These are phyloP conservation scores for Myxozyma vanderwaltii DNA, from an alignment of 805 yeast genomes.

Conservation along the genomic window DNA sequence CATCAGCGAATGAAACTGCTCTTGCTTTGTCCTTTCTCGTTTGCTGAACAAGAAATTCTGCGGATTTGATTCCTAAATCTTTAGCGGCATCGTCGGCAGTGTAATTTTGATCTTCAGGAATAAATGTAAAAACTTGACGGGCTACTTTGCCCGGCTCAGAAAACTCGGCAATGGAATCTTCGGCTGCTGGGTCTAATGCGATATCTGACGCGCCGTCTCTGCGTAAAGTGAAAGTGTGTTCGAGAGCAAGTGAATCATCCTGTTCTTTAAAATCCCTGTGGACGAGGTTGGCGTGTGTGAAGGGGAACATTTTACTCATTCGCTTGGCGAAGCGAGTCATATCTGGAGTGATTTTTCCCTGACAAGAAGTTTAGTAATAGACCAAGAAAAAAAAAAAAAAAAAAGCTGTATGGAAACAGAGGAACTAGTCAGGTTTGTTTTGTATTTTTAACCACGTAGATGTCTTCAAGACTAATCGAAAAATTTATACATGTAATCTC, in stretches of 20 bases:
- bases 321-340: conserved; percentile 59
- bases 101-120: conserved; percentile 93
- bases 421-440: conserved; percentile 43
- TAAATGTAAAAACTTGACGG: conserved; percentile 91
- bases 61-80: conserved; percentile 82
- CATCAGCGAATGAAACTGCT: conserved; percentile 45
- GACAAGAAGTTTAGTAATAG: conserved; percentile 14
- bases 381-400: neutral
- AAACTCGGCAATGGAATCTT: conserved; percentile 22
- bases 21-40: neutral
- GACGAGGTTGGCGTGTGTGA: conserved; percentile 45
- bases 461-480: conserved; percentile 87
- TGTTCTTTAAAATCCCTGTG: neutral
- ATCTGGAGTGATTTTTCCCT: conserved; percentile 58
- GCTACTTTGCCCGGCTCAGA: conserved; percentile 59
- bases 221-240: neutral
- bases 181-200: neutral
- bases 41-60: conserved; percentile 66
- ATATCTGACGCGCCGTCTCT: neutral
- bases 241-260: neutral
- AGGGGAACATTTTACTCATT: conserved; percentile 81
- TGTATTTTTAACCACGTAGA: conserved; percentile 53
- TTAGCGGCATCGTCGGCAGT: conserved; percentile 95
- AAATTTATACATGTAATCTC: conserved; percentile 48
- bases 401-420: neutral